Percentiles rank a stretch among this genome's conserved stretches.
phyloP scores from a whole-genome alignment of 768 basidiomycete genomes.

The Russula compacta region DNA sequence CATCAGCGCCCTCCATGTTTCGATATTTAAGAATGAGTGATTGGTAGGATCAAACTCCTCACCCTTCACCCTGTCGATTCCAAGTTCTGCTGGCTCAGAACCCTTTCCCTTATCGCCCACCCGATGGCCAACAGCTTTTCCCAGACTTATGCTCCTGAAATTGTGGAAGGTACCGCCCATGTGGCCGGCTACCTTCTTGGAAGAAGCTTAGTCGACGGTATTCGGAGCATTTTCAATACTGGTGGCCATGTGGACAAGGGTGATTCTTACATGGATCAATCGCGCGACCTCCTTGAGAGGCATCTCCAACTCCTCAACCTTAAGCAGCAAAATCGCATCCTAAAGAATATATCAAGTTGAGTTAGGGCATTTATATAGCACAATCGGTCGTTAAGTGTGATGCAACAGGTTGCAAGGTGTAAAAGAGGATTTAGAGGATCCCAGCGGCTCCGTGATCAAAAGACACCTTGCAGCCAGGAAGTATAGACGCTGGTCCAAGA shows the following conservation, averaged over 20 bases:
- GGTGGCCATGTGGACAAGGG: background rate
- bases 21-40: too few species aligned
- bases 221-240: background rate
- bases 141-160: too few species aligned
- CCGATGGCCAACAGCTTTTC: too few species aligned
- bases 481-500: background rate
- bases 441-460: background rate
- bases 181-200: background rate
- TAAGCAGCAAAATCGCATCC: background rate
- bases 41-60: too few species aligned
- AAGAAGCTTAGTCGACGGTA: background rate
- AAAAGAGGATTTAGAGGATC: background rate
- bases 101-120: too few species aligned
- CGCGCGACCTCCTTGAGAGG: background rate
- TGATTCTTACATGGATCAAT: background rate
- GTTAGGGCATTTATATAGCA: background rate
- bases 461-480: background rate
- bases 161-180: too few species aligned
- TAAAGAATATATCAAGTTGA: background rate
- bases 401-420: background rate
- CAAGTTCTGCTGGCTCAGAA: too few species aligned
- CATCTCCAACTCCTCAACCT: background rate
- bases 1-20: too few species aligned
- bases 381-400: background rate
- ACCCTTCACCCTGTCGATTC: too few species aligned